Evolutionary conservation across 192 early-diverging fungal genomes (phyloP).

Genomic region (Dispira simplex): DNA sequence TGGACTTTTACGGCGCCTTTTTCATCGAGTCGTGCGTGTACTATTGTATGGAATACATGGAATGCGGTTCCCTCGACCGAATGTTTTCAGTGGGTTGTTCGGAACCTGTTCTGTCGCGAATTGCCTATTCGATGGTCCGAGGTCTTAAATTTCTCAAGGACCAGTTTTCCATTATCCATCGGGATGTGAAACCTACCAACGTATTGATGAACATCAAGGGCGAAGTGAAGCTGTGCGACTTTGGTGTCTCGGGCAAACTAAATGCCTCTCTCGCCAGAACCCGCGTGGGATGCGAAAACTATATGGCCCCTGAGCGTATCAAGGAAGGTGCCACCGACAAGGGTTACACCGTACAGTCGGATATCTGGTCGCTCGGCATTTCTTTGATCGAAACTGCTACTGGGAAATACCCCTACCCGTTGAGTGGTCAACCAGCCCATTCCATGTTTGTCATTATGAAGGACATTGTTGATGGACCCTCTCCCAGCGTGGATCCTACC

Average conservation of each 20-base stretch:
- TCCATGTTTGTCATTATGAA: conserved; percentile 71
- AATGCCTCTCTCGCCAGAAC: conserved; percentile 83
- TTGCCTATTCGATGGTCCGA: conserved; percentile 61
- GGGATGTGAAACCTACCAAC: conserved; percentile 95
- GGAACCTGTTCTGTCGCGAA: conserved; percentile 61
- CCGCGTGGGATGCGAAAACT: conserved; percentile 85
- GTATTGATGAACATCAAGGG: conserved; percentile 73
- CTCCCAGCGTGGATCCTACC: conserved; percentile 52
- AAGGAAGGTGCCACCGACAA: conserved; percentile 31
- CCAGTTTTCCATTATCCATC: conserved; percentile 76
- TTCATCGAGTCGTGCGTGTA: conserved; percentile 93
- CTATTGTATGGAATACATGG: conserved; percentile 98
- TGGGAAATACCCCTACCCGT: conserved; percentile 68
- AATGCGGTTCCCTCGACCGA: conserved; percentile 81
- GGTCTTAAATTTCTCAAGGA: conserved; percentile 79
- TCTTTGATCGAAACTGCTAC: conserved; percentile 72
- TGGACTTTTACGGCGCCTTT: conserved; percentile 98
- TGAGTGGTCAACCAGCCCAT: conserved; percentile 36
- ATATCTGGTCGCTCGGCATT: conserved; percentile 88
- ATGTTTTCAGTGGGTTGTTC: conserved; percentile 68
- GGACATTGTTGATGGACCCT: conserved; percentile 66
- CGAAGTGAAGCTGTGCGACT: conserved; percentile 91
- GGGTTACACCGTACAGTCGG: conserved; percentile 73
- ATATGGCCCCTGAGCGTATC: conserved; percentile 97
- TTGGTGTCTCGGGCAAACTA: conserved; percentile 87